Base-by-base conservation (phyloP, 305 asterid species). In the Fraxinus platypoda region DNA sequence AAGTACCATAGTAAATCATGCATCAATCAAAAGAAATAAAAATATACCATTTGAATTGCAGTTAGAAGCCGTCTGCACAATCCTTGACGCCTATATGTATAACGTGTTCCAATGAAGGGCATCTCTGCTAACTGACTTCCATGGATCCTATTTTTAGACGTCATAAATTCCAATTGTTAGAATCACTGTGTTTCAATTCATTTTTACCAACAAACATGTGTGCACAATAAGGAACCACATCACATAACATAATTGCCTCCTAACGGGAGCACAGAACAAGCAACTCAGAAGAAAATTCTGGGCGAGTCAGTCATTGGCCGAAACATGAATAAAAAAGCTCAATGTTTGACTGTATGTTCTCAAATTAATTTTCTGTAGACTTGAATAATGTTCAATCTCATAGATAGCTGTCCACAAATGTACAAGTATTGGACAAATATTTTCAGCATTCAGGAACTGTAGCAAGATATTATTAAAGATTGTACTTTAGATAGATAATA, bases 31-130 rank as follows among this genome's bases (percentile, higher is more conserved):
- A 70, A 83, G 71, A 78, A 80, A 80, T 62, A 78, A 78, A 76
- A 82, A 81, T 79, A 79, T 90, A 94, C 98, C 90, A 3, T 87
- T 87, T 95, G 97, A 80, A 90, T 83, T 17, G 93, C 93, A 80
- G 81, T 73, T 82, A 95, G 85, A 76, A 95, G 98, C 81, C 92
- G 93, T 83, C 95, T 82, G 85, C 94, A 92, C 97, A 95, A 89
- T 85, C 98, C 96, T 88, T 95, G 97, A 64, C 98, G 98, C 74
- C 98, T 89, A 87, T 90, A 87, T 79, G 79, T 85, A 81, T 86
- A 86, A 31, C 98, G 92, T 31, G 97, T 93, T 84, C 97, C 97
- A 85, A 95, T 90, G 84, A 95, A 95, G 62, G 98, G 98, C 98
- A 95, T 95, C 91, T 95, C 98, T 2, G 96, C 98, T 84, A 95